Percentiles rank a stretch among this genome's conserved stretches.
Conservation (phyloP, 1,139 yeast species). For the Yamadazyma friedrichii region DNA sequence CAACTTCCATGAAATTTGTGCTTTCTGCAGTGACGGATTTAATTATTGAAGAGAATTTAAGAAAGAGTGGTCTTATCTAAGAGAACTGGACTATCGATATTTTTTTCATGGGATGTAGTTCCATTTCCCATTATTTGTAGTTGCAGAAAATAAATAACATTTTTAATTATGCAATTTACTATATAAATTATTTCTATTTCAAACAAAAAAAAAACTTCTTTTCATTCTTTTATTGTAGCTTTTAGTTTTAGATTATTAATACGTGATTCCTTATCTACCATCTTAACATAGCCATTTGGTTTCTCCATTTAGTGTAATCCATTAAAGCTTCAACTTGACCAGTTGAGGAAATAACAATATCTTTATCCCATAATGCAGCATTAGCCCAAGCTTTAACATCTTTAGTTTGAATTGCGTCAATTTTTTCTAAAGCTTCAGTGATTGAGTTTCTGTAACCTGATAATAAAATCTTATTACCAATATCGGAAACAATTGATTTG, state of each 20-base stretch:
- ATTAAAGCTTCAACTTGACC: conserved; percentile 82
- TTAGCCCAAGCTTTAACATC: conserved; percentile 74
- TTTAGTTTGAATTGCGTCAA: conserved; percentile 61
- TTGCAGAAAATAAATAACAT: background rate
- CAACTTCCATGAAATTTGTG: conserved; percentile 83
- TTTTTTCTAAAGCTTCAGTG: conserved; percentile 56
- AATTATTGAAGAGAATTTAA: conserved; percentile 78
- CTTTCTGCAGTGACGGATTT: conserved; percentile 90
- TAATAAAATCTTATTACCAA: conserved; percentile 61
- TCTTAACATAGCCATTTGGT: conserved; percentile 87
- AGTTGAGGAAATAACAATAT: conserved; percentile 75
- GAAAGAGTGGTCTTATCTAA: conserved; percentile 76
- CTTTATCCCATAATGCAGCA: conserved; percentile 77
- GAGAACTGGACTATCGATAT: background rate
- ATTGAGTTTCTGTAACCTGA: conserved; percentile 62
- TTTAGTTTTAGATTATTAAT: background rate
- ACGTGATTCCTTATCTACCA: conserved; percentile 29
- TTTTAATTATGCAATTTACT: conserved; percentile 7
- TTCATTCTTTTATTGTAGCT: background rate
- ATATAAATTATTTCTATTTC: conserved; percentile 4
- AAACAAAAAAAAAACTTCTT: background rate
- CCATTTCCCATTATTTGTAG: background rate
- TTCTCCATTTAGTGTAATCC: conserved; percentile 83
- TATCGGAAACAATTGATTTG: conserved; percentile 51
- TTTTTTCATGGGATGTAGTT: background rate